Percentiles rank a stretch among this genome's conserved stretches.
Conservation (phyloP, 2,329 filamentous ascomycete species). For the Thelonectria discophora region DNA sequence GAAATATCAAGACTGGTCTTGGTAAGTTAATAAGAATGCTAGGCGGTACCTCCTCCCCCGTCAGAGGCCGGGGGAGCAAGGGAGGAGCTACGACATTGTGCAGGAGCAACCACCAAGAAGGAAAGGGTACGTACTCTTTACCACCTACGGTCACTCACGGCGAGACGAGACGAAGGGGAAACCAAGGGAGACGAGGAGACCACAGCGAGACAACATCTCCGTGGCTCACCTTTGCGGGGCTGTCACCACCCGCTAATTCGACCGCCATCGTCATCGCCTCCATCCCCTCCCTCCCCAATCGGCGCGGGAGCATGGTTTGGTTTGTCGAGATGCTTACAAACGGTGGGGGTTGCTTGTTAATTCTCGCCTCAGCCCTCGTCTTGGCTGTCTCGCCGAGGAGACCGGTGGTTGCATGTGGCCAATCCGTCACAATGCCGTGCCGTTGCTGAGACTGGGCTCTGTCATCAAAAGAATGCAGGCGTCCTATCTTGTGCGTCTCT, state of each 20-base stretch:
- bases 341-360: slow-evolving; percentile 28
- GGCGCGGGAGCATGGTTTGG: not conserved
- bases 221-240: slow-evolving; percentile 17
- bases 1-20: slow-evolving; percentile 32
- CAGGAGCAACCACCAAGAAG: not conserved
- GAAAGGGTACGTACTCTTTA: not conserved
- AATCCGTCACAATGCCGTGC: not conserved
- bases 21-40: slow-evolving; percentile 19
- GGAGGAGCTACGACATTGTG: slow-evolving; percentile 7
- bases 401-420: not conserved
- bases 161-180: too few species aligned
- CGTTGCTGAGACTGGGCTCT: slow-evolving; percentile 7
- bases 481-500: not conserved
- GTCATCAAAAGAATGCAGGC: not conserved
- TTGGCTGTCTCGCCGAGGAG: slow-evolving; percentile 9
- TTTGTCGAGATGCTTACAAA: slow-evolving; percentile 23
- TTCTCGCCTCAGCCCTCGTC: slow-evolving; percentile 15
- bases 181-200: too few species aligned
- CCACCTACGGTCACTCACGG: too few species aligned
- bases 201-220: not conserved
- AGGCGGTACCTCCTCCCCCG: slow-evolving; percentile 9
- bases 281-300: slow-evolving; percentile 23
- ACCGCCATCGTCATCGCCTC: slow-evolving; percentile 43
- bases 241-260: slow-evolving; percentile 26
- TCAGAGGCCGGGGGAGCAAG: too few species aligned